Evolutionary conservation across 306 rosid genomes (phyloP), one percentile per base, ranked within the genome.

Genomic region (Cucumis cinereus): DNA sequence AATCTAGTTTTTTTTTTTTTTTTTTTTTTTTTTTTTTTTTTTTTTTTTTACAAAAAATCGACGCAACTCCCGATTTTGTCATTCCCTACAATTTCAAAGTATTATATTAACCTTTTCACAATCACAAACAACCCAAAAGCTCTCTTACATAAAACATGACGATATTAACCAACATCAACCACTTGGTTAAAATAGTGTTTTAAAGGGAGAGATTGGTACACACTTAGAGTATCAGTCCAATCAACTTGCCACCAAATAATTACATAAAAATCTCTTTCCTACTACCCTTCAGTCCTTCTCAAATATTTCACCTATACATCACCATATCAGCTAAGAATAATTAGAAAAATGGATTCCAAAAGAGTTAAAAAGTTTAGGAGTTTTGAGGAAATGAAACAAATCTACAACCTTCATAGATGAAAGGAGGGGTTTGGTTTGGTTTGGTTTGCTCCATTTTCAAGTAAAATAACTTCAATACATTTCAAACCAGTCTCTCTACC

Each of bases 401-500:
- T 43, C 55, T 43, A n/a, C 56, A 43, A 47, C 30, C 30, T 36
- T 23, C 19, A 73, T 49, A 73, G 49, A 73, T 53, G 30, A 33
- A 52, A 28, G 49, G 77, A 23, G 67, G 49, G 71, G 26, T 15
- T 17, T 62, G 43, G 12, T 63, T 17, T 62, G 43, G 12, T 63
- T 33, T 35, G 50, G 63, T 54, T 54, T n/a, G 35, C 33, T 54
- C 30, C 26, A 19, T 55, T 45, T 45, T 35, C 14, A n/a, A 33
- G 40, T 36, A 36, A 54, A 74, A 36, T 22, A 53, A 74, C 36
- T 40, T 47, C 53, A 38, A 56, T 7, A 53, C 49, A 74, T 35
- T 74, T 71, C 76, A 71, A 47, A 49, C 75, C 75, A 49, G 59
- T 70, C 75, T 43, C 71, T 69, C 75, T 24, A 41, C 74, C 24